A percentile compares a stretch with the other conserved stretches of the same genome.
Evolutionary conservation across 164 flowering plant species (phyloP).

Genomic region (Houttuynia cordata): DNA sequence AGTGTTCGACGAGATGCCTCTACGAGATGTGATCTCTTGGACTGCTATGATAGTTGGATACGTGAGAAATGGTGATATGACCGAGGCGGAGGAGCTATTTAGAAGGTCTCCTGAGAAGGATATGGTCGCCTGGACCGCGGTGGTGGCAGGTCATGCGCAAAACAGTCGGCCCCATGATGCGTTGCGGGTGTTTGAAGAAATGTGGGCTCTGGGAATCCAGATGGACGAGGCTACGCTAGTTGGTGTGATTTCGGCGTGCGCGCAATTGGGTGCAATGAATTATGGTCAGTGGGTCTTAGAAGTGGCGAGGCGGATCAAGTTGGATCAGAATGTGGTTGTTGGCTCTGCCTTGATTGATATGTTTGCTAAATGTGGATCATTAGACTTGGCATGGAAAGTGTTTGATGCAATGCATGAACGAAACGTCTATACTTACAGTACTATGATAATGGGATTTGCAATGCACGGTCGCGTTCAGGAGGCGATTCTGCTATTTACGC

Average conservation of each 20-base stretch:
- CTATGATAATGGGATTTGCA: conserved; percentile 19
- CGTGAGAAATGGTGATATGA: no score
- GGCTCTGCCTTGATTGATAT: conserved; percentile 23
- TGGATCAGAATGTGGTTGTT: conserved; percentile 13
- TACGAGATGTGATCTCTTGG: no score
- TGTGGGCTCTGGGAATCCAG: conserved; percentile 11
- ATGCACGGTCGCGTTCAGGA: conserved; percentile 17
- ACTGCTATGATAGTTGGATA: no score
- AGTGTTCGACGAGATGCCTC: no score
- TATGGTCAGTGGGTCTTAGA: conserved; percentile 10
- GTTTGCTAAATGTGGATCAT: conserved; percentile 21
- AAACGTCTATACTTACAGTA: conserved; percentile 17
- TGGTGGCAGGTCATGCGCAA: conserved; percentile 18
- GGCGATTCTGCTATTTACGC: conserved; percentile 13
- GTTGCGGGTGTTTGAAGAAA: conserved; percentile 12
- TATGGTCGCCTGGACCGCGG: conserved; percentile 24
- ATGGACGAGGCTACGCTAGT: conserved; percentile 18
- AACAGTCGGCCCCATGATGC: conserved; percentile 24
- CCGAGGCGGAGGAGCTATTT: conserved; percentile 14
- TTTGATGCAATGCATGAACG: conserved; percentile 12
- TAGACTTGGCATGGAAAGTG: conserved; percentile 13
- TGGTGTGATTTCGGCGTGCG: conserved; percentile 23
- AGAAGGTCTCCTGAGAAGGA: conserved; percentile 14
- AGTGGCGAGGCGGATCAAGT: conserved; percentile 7
- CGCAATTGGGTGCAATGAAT: conserved; percentile 15